These are phyloP conservation scores for Biscogniauxia mediterranea DNA, from an alignment of 2,329 filamentous ascomycete genomes.

Conservation along the genomic window DNA sequence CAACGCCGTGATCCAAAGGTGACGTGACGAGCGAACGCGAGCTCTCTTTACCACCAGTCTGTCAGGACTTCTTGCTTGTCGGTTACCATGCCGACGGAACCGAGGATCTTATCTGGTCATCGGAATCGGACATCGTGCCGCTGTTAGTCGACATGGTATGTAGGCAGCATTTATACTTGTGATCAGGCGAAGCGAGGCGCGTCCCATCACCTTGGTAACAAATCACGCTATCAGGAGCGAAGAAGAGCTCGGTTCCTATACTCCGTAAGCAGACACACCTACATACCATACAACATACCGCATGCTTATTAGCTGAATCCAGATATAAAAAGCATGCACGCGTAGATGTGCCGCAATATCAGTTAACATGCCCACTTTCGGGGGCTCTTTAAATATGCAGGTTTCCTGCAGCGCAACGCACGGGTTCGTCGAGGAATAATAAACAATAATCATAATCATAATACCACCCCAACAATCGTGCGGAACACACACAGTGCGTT, in stretches of 20 bases:
- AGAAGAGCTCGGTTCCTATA: not conserved
- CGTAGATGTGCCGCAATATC: not conserved
- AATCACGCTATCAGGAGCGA: slow-evolving; percentile 2
- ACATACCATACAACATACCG: not conserved
- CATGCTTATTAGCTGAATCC: not conserved
- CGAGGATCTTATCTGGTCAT: not conserved
- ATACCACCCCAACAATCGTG: not conserved
- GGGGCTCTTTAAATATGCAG: not conserved
- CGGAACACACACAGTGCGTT: not conserved
- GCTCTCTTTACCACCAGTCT: not conserved
- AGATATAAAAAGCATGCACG: not conserved
- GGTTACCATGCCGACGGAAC: not conserved
- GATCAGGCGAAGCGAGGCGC: not conserved
- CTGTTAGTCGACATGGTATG: not conserved
- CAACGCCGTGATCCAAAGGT: not conserved
- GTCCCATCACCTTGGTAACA: slow-evolving; percentile 1
- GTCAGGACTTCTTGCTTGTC: not conserved
- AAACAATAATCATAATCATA: too few relatives aligned
- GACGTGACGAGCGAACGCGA: not conserved
- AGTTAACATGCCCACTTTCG: not conserved
- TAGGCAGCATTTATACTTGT: not conserved
- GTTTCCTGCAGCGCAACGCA: too few relatives aligned
- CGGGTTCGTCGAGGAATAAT: not conserved
- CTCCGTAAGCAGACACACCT: not conserved
- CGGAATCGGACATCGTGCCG: not conserved